Evolutionary conservation across 805 yeast genomes (phyloP).

Genomic region (Wickerhamia fluorescens): DNA sequence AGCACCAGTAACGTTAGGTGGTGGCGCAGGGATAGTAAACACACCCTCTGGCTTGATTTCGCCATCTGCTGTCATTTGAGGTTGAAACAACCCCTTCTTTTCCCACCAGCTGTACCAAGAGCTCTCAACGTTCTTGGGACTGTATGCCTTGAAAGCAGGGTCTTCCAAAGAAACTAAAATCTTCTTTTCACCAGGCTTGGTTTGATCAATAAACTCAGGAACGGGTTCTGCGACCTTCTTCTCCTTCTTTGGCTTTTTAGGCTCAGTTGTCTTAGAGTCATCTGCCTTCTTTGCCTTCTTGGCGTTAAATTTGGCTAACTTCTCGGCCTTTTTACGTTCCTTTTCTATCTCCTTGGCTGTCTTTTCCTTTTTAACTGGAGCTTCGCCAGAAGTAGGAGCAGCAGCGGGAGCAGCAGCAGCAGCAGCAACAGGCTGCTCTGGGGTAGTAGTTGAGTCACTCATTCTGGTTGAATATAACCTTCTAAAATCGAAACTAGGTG

Average conservation of each 20-base stretch:
- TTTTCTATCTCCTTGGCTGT: conserved; percentile 79
- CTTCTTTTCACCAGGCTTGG: conserved; percentile 89
- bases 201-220: conserved; percentile 82
- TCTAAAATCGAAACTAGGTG: conserved; percentile 1
- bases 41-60: conserved; percentile 71
- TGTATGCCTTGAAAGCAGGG: conserved; percentile 89
- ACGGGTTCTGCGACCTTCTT: conserved; percentile 62
- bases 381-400: conserved; percentile 7
- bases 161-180: conserved; percentile 79
- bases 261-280: conserved; percentile 32
- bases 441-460: conserved; percentile 5
- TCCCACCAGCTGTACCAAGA: conserved; percentile 99
- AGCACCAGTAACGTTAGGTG: conserved; percentile 98
- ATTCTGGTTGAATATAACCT: conserved; percentile 4
- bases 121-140: conserved; percentile 87
- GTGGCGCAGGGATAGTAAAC: conserved; percentile 95
- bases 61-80: conserved; percentile 74
- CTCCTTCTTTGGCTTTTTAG: conserved; percentile 61
- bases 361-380: conserved; percentile 38
- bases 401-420: too few species aligned
- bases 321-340: conserved; percentile 83
- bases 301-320: conserved; percentile 80
- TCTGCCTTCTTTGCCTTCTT: conserved; percentile 57
- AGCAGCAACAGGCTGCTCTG: too few species aligned
- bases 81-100: conserved; percentile 78